Evolutionary conservation across 129 eudicot genomes (phyloP), one percentile per base, ranked within the genome.

Genomic region (Flaveria sonorensis): DNA sequence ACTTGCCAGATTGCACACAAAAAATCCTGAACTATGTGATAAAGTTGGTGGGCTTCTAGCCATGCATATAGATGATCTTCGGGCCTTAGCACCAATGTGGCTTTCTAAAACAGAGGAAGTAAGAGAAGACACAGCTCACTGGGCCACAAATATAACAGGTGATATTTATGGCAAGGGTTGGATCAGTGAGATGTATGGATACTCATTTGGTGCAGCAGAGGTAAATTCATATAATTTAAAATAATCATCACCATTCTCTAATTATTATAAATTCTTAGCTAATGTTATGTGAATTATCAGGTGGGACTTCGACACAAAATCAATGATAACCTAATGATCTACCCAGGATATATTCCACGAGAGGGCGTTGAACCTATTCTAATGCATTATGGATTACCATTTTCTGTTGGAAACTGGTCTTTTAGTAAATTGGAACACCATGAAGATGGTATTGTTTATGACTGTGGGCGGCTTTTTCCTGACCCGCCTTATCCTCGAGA

Each of bases 121-220:
- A 13, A 81, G 99, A 50, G 97, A 80, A 85, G 99, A 94, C 79
- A 91, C 81, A 55, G 99, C 96, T 83, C 99, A 94, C 72, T 94
- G 99, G 99, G 79, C 73, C 26, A 94, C 96, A 69, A 94, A 94
- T 87, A 71, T 89, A 77, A 94, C 97, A 2, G 99, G 99, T 69
- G 99, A 94, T 70, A 91, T 91, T 64, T 94, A 89, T 77, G 96
- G 90, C 10, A 68, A 81, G 42, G 99, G 99, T 26, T 94, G 99
- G 99, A 94, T 94, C 61, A 94, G 99, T 66, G 99, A 94, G 92
- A 94, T 94, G 99, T 94, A 94, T 72, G 99, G 99, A 71, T 94
- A 94, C 88, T 94, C 99, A 84, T 94, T n/a, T 61, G 99, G 97
- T 73, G 99, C 99, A 57, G 93, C 99, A 28, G 99, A 94, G 86